phyloP scores from a whole-genome alignment of 257 asterid species.

The Hygrophila difformis region DNA sequence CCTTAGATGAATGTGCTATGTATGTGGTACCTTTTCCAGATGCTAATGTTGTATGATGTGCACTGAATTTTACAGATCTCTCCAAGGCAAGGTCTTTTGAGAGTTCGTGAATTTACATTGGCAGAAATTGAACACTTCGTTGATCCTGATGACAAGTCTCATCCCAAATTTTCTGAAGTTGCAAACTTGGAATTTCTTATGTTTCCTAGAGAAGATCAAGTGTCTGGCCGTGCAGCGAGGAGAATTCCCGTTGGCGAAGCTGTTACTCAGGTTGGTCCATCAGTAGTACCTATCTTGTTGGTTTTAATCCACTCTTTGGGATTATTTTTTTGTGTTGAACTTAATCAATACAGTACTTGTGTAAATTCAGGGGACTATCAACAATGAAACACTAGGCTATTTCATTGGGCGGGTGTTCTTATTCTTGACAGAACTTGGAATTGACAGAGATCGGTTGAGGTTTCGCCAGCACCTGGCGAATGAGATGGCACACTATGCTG shows the following conservation, averaged over 20 bases:
- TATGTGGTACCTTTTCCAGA: no score
- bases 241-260: neutral
- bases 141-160: slow-evolving; percentile 39
- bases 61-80: neutral
- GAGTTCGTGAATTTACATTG: neutral
- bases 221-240: neutral
- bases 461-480: neutral
- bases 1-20: no score
- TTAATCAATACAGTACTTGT: neutral
- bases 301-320: slow-evolving; percentile 1
- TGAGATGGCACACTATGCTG: slow-evolving; percentile 44
- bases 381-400: neutral
- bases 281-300: neutral
- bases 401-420: neutral
- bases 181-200: neutral
- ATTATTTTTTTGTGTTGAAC: neutral
- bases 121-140: slow-evolving; percentile 40
- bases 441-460: neutral
- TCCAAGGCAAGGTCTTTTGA: neutral
- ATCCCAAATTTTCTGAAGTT: neutral
- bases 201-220: neutral
- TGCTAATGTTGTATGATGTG: no score
- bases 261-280: neutral
- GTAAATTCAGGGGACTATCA: slow-evolving; percentile 14
- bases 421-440: neutral